Base-by-base conservation (phyloP, 345 rosid genomes). In the Acer saccharum region DNA sequence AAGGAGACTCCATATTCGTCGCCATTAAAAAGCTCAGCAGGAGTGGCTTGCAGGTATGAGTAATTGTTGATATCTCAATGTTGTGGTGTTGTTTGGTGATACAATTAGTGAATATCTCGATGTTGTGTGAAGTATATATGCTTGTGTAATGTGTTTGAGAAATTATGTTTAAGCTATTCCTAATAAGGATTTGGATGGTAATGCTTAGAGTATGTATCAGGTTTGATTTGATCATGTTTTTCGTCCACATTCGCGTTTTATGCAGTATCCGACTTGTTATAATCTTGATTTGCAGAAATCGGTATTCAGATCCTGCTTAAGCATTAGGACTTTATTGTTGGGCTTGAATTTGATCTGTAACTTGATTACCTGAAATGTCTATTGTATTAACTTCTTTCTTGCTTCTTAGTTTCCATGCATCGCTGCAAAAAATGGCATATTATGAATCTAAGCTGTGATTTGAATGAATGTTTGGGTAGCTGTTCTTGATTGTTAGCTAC, bases 21-120 rank as follows among this genome's bases (percentile, higher is more conserved):
- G 98, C 98, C 65, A 82, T 93, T 41, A 95, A 95, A 75, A 90
- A 87, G 87, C 98, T 95, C 50, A 88, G 88, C 84, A 87, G 54
- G 71, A 84, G 88, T 83, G 90, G 98, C 12, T 64, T 85, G 60
- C 98, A 95, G 95, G 98, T 94, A 78, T 25, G 6, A 32, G 20
- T 44, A 18, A 29, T 54, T 4, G 1, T 21, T 5, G 14, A 46
- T 13, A 13, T 13, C 20, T 14, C 12, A 21, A 46, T 54, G n/a
- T 54, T 54, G n/a, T 54, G 58, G 3, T 54, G 58, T 54, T 54
- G 58, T 54, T 54, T 54, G 58, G 55, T 50, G 55, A 50, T 50
- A 14, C 62, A 5, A 57, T 20, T 6, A 13, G 62, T 57, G 55
- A 57, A 6, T 20, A 35, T 35, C 39, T 35, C 39, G 39, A 35